A percentile compares a stretch with the other conserved stretches of the same genome.
Evolutionary conservation across 257 asterid genomes (phyloP).

Genomic region (Haberlea rhodopensis): DNA sequence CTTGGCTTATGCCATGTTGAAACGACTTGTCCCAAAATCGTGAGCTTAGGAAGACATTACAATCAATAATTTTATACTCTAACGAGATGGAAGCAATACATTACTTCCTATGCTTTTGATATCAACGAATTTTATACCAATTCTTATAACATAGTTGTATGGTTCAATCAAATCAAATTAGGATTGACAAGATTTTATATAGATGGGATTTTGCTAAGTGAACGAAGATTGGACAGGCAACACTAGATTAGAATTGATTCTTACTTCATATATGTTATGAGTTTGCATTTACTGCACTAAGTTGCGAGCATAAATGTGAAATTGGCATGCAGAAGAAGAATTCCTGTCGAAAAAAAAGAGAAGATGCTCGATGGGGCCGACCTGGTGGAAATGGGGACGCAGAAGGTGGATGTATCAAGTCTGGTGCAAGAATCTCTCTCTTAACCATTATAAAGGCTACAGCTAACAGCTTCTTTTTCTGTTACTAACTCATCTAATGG

Average conservation of each 20-base stretch:
- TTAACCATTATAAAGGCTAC: conserved; percentile 25
- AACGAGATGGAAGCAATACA: not conserved
- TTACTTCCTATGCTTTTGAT: not conserved
- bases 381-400: conserved; percentile 79
- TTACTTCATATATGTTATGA: not conserved
- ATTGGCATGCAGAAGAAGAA: conserved; percentile 43
- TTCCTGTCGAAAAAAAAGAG: conserved; percentile 35
- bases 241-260: not conserved
- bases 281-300: not conserved
- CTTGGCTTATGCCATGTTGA: not conserved
- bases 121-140: not conserved
- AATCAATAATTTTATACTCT: not conserved
- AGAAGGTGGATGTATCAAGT: conserved; percentile 54
- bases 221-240: not conserved
- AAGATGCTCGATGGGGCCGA: conserved; percentile 43
- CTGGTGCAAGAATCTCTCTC: conserved; percentile 43
- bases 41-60: not conserved
- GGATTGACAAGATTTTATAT: not conserved
- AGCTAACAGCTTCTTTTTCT: conserved; percentile 20
- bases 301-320: conserved; percentile 17
- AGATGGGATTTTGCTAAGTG: not conserved
- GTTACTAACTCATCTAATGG: not conserved
- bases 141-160: not conserved
- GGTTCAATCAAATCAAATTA: not conserved
- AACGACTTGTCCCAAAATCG: not conserved